phyloP scores from a whole-genome alignment of 495 filamentous ascomycete species.

The Neurospora sp. region DNA sequence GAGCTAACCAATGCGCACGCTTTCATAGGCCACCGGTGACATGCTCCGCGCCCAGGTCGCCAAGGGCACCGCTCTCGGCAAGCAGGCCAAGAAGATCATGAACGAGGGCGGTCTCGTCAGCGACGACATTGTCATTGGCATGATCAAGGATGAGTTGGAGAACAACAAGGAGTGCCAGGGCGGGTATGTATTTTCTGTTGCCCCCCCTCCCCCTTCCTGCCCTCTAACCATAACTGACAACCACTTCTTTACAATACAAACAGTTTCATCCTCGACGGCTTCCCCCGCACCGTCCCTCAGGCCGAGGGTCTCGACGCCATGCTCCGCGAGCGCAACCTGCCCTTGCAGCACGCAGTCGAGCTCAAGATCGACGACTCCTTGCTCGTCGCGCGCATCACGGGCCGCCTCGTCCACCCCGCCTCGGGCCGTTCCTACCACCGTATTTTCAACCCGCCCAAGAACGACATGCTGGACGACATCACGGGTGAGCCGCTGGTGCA shows the following conservation, averaged over 20 bases:
- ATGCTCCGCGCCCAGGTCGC: constrained; percentile 98
- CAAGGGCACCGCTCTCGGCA: constrained; percentile 89
- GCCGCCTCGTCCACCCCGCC: constrained; percentile 88
- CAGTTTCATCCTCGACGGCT: constrained; percentile 98
- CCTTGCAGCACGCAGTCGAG: constrained; percentile 87
- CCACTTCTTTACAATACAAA: constrained; percentile 22
- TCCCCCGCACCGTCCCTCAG: constrained; percentile 92
- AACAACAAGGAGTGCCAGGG: constrained; percentile 93
- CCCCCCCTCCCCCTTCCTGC: background rate
- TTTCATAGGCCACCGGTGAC: constrained; percentile 80
- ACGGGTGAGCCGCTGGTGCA: constrained; percentile 96
- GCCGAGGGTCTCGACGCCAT: constrained; percentile 90
- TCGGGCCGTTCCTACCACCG: constrained; percentile 95
- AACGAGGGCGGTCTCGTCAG: constrained; percentile 94
- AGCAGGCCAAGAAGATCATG: constrained; percentile 99
- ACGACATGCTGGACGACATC: constrained; percentile 86
- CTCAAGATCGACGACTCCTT: constrained; percentile 93
- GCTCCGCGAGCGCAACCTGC: constrained; percentile 61
- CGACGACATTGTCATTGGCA: constrained; percentile 98
- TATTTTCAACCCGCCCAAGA: constrained; percentile 97
- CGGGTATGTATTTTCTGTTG: constrained; percentile 50
- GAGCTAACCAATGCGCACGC: background rate
- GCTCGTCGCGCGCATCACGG: constrained; percentile 91
- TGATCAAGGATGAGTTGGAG: constrained; percentile 96
- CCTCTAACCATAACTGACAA: background rate